phyloP scores from a whole-genome alignment of 345 rosid genomes.

The Acer negundo region DNA sequence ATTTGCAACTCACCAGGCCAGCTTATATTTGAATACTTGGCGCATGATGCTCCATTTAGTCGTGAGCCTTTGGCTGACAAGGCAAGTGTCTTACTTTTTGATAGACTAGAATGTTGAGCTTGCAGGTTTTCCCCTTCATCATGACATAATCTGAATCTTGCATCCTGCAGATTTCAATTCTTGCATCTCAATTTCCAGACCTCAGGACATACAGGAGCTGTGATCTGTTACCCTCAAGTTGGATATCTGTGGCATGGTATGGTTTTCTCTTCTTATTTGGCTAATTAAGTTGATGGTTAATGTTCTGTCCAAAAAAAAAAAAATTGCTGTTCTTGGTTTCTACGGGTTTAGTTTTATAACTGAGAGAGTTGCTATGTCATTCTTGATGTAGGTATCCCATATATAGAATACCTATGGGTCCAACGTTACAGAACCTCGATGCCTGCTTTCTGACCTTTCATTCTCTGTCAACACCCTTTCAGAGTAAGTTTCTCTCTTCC shows the following conservation, averaged over 20 bases:
- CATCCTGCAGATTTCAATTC: conserved; percentile 57
- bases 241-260: conserved; percentile 97
- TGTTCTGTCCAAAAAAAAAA: no score
- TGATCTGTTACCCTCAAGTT: conserved; percentile 80
- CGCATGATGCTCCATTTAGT: conserved; percentile 72
- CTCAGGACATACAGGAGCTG: conserved; percentile 74
- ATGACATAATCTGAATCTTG: neutral
- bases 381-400: conserved; percentile 66
- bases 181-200: conserved; percentile 76
- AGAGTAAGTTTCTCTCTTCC: conserved; percentile 30
- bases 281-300: no score
- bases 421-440: conserved; percentile 84
- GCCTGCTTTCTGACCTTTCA: conserved; percentile 91
- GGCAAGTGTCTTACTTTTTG: conserved; percentile 39
- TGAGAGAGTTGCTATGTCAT: conserved; percentile 1
- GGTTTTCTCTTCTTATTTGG: neutral
- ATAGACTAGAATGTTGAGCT: neutral
- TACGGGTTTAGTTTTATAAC: neutral
- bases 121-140: neutral
- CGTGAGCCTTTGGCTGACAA: conserved; percentile 87
- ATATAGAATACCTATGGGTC: conserved; percentile 84
- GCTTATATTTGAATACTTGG: conserved; percentile 74
- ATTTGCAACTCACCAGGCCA: conserved; percentile 45
- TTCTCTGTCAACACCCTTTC: conserved; percentile 51
- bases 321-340: neutral